Conservation (phyloP, 2,329 filamentous ascomycete species). For the Moelleriella libera region DNA sequence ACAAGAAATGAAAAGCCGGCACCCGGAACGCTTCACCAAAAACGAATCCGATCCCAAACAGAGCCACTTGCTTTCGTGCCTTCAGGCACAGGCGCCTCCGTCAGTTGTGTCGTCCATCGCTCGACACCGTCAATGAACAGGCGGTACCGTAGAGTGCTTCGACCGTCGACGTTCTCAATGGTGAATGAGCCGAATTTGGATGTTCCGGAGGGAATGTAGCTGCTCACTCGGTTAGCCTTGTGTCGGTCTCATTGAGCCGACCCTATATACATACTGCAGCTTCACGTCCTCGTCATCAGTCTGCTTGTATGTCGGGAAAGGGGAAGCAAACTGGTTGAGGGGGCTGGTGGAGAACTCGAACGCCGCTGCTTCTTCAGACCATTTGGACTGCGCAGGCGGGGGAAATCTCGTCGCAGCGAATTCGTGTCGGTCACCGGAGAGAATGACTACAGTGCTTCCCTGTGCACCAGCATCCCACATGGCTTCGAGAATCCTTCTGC, state of each 20-base stretch:
- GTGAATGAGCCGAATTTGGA: constrained; percentile 69
- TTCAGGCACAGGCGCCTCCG: constrained; percentile 23
- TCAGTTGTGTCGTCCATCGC: constrained; percentile 53
- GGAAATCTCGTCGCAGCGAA: constrained; percentile 79
- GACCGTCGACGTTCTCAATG: constrained; percentile 52
- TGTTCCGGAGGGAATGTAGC: constrained; percentile 70
- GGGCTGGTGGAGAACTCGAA: constrained; percentile 90
- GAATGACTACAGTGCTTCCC: constrained; percentile 64
- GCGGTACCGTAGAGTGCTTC: constrained; percentile 63
- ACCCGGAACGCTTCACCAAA: too few relatives aligned
- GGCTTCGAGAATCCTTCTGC: constrained; percentile 64
- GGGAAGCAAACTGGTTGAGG: constrained; percentile 86
- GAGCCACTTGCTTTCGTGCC: constrained; percentile 19
- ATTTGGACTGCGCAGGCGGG: constrained; percentile 43
- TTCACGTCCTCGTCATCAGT: constrained; percentile 68
- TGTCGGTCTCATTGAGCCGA: background rate
- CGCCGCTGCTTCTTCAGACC: constrained; percentile 51
- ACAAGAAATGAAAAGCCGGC: too few relatives aligned
- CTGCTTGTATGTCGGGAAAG: constrained; percentile 70
- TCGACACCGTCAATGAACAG: constrained; percentile 73
- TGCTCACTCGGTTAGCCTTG: constrained; percentile 14
- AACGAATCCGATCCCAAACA: constrained; percentile 26
- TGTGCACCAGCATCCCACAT: constrained; percentile 80
- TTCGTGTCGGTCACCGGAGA: constrained; percentile 92
- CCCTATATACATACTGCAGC: constrained; percentile 52